Evolutionary conservation across 169 alveolate species (phyloP).

Genomic region (Plasmodium coatneyi): DNA sequence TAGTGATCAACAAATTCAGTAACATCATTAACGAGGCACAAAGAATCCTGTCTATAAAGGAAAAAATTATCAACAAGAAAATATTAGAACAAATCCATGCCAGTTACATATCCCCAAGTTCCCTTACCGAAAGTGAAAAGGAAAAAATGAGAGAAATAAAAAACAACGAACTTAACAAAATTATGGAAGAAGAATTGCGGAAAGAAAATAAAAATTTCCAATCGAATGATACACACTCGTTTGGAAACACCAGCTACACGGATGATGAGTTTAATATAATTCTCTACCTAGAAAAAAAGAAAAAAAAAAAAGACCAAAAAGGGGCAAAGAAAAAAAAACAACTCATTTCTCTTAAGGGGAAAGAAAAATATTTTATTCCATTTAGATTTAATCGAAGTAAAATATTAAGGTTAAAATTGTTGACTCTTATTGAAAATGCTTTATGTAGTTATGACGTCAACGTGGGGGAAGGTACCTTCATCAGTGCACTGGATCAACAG

Average conservation of each 20-base stretch:
- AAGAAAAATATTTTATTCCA: constrained; percentile 1
- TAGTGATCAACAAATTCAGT: constrained; percentile 21
- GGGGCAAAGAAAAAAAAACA: not conserved
- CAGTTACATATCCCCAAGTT: not conserved
- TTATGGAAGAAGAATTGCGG: constrained; percentile 34
- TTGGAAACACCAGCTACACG: constrained; percentile 10
- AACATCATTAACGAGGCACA: constrained; percentile 24
- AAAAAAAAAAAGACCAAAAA: constrained; percentile 28
- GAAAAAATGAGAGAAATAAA: constrained; percentile 33
- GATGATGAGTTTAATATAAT: constrained; percentile 61
- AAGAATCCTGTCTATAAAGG: constrained; percentile 16
- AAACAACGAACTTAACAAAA: constrained; percentile 46
- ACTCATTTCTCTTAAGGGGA: not conserved
- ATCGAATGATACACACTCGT: not conserved
- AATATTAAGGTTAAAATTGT: constrained; percentile 15
- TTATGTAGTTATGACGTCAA: constrained; percentile 26
- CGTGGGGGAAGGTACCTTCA: not conserved
- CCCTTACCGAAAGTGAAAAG: constrained; percentile 41
- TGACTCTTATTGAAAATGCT: constrained; percentile 36
- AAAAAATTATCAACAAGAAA: constrained; percentile 24
- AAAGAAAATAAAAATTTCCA: not conserved
- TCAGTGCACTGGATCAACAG: not conserved
- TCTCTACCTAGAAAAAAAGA: constrained; percentile 31
- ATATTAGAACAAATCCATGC: constrained; percentile 7
- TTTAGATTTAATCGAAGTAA: constrained; percentile 3